Evolutionary conservation across 2,329 filamentous ascomycete genomes (phyloP).

Genomic region (Talaromyces sp.): DNA sequence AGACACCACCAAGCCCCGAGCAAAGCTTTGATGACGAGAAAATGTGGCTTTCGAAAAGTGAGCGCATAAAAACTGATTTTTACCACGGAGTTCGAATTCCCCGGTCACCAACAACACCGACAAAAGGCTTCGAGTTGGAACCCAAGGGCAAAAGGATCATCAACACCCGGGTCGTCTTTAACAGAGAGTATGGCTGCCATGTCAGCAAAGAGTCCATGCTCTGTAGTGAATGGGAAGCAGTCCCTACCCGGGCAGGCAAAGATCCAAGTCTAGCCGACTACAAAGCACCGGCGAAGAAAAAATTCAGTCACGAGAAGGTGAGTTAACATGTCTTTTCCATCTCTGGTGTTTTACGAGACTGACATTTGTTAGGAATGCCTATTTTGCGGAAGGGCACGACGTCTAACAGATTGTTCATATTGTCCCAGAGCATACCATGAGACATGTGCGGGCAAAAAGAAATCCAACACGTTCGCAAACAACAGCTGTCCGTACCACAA

Average conservation of each 20-base stretch:
- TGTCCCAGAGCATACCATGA: slow-evolving; percentile 53
- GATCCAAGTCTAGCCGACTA: neutral
- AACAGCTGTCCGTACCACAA: slow-evolving; percentile 51
- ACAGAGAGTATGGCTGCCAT: slow-evolving; percentile 48
- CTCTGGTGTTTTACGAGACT: neutral
- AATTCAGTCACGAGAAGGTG: slow-evolving; percentile 43
- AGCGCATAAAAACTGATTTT: slow-evolving; percentile 51
- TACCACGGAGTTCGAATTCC: slow-evolving; percentile 50
- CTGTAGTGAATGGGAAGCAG: slow-evolving; percentile 51
- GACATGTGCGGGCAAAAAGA: slow-evolving; percentile 33
- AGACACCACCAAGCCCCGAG: neutral
- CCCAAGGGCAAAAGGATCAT: slow-evolving; percentile 46
- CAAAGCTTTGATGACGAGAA: slow-evolving; percentile 40
- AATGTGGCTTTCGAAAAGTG: slow-evolving; percentile 52
- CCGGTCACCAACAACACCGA: slow-evolving; percentile 16
- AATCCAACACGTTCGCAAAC: slow-evolving; percentile 17
- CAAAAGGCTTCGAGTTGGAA: slow-evolving; percentile 30
- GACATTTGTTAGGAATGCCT: slow-evolving; percentile 14
- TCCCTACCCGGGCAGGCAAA: slow-evolving; percentile 17
- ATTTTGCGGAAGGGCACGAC: slow-evolving; percentile 3
- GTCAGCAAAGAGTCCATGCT: slow-evolving; percentile 52
- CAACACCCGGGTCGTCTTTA: slow-evolving; percentile 50
- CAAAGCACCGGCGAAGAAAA: slow-evolving; percentile 42
- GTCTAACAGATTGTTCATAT: slow-evolving; percentile 16
- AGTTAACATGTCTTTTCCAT: slow-evolving; percentile 4